Base-by-base conservation (phyloP, 768 basidiomycete species). In the Mycena rebaudengoi region DNA sequence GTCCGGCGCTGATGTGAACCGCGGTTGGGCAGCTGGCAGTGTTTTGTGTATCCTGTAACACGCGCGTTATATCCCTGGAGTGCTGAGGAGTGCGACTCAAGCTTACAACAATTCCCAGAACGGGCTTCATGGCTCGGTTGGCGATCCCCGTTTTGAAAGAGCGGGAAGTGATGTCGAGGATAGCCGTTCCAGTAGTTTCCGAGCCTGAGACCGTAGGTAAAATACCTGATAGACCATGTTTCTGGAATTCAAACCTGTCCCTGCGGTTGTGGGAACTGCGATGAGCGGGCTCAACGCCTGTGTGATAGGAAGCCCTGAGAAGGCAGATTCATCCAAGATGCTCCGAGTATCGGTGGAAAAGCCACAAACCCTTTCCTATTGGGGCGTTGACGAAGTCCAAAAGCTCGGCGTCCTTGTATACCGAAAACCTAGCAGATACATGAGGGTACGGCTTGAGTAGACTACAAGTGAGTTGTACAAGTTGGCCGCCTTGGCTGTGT, bases 351-450 rank as follows among this genome's bases (percentile, higher is more conserved):
- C 20, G 16, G 33, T 16, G 16, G 29, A 14, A 21, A 16, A 18
- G 37, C 1, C 26, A 29, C 50, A 43, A 26, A 5, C 96, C 96
- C 77, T 95, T 96, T 41, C 97, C 97, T 54, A 98, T 83, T 0
- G 97, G 97, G 1, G 97, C 96, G 73, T 98, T 99, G 77, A 98
- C 93, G 75, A 97, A 99, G 75, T 99, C 97, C 80, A 96, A 91
- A 11, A 98, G 80, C 72, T 98, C 94, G 1, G 93, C 87, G 66
- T 98, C 94, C 68, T 91, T 91, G 82, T 98, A 98, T 12, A 94
- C 93, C 0, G 92, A 85, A 76, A 96, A 96, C n/a, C n/a, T n/a
- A n/a, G n/a, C n/a, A n/a, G n/a, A n/a, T n/a, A n/a, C n/a, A n/a
- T n/a, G n/a, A n/a, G n/a, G n/a, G n/a, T n/a, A n/a, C n/a, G n/a